These are phyloP conservation scores for Hirsutella rhossiliensis DNA, from an alignment of 2,329 filamentous ascomycete species.

Conservation along the genomic window DNA sequence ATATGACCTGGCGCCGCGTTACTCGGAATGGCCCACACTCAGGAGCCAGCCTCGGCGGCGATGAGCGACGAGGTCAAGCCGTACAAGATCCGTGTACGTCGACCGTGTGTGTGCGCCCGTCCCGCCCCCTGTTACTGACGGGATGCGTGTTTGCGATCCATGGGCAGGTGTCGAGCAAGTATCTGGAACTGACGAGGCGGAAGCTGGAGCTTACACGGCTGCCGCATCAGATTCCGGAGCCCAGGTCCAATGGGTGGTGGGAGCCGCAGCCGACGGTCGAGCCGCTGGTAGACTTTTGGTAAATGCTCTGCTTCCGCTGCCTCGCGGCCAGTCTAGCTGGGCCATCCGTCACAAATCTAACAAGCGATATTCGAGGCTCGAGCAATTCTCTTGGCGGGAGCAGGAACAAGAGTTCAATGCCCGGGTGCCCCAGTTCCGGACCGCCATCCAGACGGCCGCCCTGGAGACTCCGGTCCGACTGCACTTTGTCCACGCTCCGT, in stretches of 20 bases:
- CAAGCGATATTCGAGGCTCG: slow-evolving; percentile 37
- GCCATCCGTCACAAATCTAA: no score
- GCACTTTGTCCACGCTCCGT: slow-evolving; percentile 53
- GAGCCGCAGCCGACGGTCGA: slow-evolving; percentile 51
- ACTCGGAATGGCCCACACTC: not conserved
- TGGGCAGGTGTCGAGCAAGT: slow-evolving; percentile 49
- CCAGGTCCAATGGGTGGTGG: slow-evolving; percentile 39
- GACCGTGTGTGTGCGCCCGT: no score
- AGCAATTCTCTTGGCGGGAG: slow-evolving; percentile 52
- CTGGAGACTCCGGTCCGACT: slow-evolving; percentile 36
- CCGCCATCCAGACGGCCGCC: slow-evolving; percentile 31
- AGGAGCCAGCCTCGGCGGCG: slow-evolving; percentile 8
- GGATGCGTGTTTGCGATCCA: not conserved
- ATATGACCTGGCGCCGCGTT: not conserved
- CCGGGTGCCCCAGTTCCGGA: slow-evolving; percentile 52
- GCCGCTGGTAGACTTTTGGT: slow-evolving; percentile 54
- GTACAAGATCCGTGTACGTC: slow-evolving; percentile 45
- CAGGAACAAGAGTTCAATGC: slow-evolving; percentile 47
- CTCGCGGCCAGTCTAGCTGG: no score
- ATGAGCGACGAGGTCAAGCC: slow-evolving; percentile 34
- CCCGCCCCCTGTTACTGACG: not conserved
- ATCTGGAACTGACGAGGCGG: slow-evolving; percentile 53
- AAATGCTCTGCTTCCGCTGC: not conserved
- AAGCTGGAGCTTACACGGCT: slow-evolving; percentile 56
- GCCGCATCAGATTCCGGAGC: slow-evolving; percentile 42